A percentile compares a stretch with the other conserved stretches of the same genome.
These are phyloP conservation scores for Pichia sp. DNA, from an alignment of 1,139 yeast genomes.

Conservation along the genomic window DNA sequence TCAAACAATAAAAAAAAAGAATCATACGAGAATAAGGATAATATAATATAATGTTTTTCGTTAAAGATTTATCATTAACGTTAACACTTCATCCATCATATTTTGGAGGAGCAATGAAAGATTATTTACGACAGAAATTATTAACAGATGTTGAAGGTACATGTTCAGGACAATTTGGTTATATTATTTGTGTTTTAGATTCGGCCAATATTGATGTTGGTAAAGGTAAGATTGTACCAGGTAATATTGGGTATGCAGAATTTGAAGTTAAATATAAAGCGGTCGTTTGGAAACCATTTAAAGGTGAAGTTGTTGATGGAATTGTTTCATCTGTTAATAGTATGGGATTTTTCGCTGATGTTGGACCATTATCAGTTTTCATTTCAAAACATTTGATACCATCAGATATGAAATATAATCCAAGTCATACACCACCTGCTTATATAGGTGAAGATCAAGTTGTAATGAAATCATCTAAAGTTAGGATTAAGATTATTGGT, in stretches of 20 bases:
- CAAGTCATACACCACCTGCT: constrained; percentile 98
- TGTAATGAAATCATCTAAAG: constrained; percentile 88
- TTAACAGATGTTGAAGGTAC: constrained; percentile 97
- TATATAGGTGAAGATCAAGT: constrained; percentile 93
- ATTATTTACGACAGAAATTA: constrained; percentile 78
- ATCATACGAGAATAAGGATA: too few species aligned
- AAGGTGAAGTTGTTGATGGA: constrained; percentile 97
- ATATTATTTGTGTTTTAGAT: constrained; percentile 91
- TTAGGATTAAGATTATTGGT: constrained; percentile 92
- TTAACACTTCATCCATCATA: constrained; percentile 94
- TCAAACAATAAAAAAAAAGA: too few species aligned
- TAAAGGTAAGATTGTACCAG: constrained; percentile 85
- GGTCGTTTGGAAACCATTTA: constrained; percentile 96
- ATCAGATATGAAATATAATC: constrained; percentile 86
- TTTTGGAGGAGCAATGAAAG: constrained; percentile 97
- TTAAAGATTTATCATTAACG: constrained; percentile 83
- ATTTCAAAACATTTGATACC: constrained; percentile 94
- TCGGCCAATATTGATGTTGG: constrained; percentile 94
- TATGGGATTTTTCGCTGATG: constrained; percentile 97
- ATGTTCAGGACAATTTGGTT: constrained; percentile 98
- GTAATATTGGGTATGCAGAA: constrained; percentile 84
- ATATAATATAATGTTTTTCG: constrained; percentile 27
- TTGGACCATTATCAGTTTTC: constrained; percentile 92
- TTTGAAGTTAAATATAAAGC: constrained; percentile 95
- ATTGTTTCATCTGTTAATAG: constrained; percentile 90